phyloP scores from a whole-genome alignment of 495 filamentous ascomycete species.

The Podospora anserina region DNA sequence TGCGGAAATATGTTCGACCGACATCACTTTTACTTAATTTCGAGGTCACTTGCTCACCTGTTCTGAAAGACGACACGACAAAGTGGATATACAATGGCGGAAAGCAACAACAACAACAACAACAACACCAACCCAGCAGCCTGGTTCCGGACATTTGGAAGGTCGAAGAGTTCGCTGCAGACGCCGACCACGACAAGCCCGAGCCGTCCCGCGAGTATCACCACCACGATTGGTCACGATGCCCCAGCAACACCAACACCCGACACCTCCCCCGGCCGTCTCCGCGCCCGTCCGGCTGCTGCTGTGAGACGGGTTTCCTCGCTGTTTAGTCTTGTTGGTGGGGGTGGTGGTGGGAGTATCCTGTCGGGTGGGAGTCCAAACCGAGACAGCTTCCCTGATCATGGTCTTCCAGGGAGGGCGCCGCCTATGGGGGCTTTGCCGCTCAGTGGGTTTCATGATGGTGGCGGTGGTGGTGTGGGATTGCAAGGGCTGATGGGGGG shows the following conservation, averaged over 20 bases:
- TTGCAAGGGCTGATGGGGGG: background rate
- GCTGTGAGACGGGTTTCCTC: background rate
- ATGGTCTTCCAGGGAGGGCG: background rate
- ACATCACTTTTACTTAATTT: too few species aligned
- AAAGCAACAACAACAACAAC: background rate
- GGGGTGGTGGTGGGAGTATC: background rate
- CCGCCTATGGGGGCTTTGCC: background rate
- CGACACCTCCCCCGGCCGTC: conserved; percentile 1
- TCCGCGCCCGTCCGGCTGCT: background rate
- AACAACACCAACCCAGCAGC: background rate
- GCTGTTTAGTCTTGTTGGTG: background rate
- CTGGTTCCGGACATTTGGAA: conserved; percentile 14
- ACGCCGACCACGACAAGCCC: background rate
- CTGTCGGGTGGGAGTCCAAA: background rate
- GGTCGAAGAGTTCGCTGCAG: conserved; percentile 6
- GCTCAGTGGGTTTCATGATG: background rate
- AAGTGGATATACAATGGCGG: too few species aligned
- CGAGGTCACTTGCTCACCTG: too few species aligned
- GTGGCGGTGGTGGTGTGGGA: background rate
- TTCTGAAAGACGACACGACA: too few species aligned
- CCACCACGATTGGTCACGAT: background rate
- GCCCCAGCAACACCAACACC: background rate
- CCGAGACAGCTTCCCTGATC: background rate
- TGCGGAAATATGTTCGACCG: too few species aligned
- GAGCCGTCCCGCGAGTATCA: too few species aligned